Conservation (phyloP, 2,329 filamentous ascomycete genomes). For the Purpureocillium lavendulum region DNA sequence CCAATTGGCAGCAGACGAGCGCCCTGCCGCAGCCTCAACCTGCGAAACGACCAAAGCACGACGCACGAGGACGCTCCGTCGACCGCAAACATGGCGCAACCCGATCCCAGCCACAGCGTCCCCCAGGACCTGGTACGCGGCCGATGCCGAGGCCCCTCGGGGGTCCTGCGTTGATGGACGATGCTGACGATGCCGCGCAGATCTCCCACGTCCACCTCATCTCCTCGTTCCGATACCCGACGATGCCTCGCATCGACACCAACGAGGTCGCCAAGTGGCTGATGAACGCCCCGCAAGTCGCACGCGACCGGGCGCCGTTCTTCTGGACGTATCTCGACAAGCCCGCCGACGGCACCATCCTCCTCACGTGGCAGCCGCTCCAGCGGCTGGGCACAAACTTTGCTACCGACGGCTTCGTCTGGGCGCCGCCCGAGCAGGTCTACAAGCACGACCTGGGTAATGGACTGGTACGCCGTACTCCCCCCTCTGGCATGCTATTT, state of each 20-base stretch:
- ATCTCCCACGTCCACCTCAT: constrained; percentile 85
- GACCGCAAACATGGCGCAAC: constrained; percentile 26
- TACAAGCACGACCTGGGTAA: constrained; percentile 66
- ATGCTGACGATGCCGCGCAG: constrained; percentile 32
- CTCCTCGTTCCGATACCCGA: constrained; percentile 73
- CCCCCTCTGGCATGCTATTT: not conserved
- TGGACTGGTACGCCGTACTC: constrained; percentile 39
- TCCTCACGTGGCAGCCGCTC: constrained; percentile 83
- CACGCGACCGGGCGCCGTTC: constrained; percentile 77
- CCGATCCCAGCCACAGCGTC: constrained; percentile 32
- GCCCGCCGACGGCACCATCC: constrained; percentile 71
- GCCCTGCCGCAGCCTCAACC: no score
- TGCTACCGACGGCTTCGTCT: constrained; percentile 87
- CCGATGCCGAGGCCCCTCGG: not conserved
- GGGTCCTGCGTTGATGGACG: not conserved
- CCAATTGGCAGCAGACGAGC: not conserved
- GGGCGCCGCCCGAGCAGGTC: constrained; percentile 72
- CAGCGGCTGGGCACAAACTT: constrained; percentile 64
- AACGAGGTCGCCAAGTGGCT: constrained; percentile 79
- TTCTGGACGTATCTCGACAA: constrained; percentile 87
- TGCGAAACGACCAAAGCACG: no score
- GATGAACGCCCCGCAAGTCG: constrained; percentile 73
- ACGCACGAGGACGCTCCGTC: not conserved
- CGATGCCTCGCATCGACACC: constrained; percentile 60
- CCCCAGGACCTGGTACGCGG: constrained; percentile 31